Evolutionary conservation across 2,329 filamentous ascomycete species (phyloP), one percentile per base, ranked within the genome.

Genomic region (Cladobotryum protrusum): DNA sequence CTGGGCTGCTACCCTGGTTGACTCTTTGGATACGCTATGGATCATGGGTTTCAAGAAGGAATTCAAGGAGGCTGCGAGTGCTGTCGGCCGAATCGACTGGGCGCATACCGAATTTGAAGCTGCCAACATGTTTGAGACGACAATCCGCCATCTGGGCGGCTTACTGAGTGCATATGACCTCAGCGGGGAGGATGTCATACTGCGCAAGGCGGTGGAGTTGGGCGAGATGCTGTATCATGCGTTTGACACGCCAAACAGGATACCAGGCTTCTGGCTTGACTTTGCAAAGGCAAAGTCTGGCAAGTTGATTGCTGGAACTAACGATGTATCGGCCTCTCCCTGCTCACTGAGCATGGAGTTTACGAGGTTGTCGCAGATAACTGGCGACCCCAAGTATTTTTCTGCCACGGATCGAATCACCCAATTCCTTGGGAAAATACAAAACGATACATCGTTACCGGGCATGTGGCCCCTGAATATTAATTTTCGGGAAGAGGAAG

Each of bases 261-360:
- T 81, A 53, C 77, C 77, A 0, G 61, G 62, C 6, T 73, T 75
- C 54, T 68, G 66, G 57, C 70, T 76, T 54, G 62, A 72, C 61
- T 87, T 65, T 50, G 47, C 61, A 1, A 59, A 65, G 3, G 72
- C 72, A 2, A 60, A 60, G n/a, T 9, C 73, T 66, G 60, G 71
- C 63, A 33, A 74, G 70, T 60, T 80, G 52, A 69, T 75, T 0
- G 68, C 72, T 1, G 76, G 80, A 55, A 61, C 74, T 3, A 75
- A 72, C n/a, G 74, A 74, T 43, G 61, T 69, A 1, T 69, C 69
- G n/a, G 75, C 75, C 0, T 69, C 71, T 3, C 66, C 71, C 1
- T 85, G 84, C n/a, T 87, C 85, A 2, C 69, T 91, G 41, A 83
- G 81, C 8, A 66, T 92, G 60, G 87, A 91, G 61, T 89, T 92